Evolutionary conservation across 2,329 filamentous ascomycete genomes (phyloP), one percentile per base, ranked within the genome.

Genomic region (Trichocomaceae sp.): DNA sequence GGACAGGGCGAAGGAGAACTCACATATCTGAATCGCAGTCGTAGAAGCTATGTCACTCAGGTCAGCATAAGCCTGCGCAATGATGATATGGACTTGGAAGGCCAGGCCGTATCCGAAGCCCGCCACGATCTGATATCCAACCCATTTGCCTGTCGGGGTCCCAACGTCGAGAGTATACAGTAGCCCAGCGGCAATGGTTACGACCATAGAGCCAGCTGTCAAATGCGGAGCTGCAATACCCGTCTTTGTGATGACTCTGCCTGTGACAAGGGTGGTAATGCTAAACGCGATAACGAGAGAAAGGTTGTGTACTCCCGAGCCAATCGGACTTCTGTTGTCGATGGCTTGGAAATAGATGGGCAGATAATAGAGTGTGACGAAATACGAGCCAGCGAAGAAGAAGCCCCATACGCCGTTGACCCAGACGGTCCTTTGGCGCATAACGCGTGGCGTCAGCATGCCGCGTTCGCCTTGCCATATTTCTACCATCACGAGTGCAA

Each of bases 291-390:
- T n/a, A 10, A 77, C 68, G 19, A 74, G 59, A 15, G 75, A 69
- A 6, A 77, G 60, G 51, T 72, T 76, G 42, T 64, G 62, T 13
- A 77, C 63, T 20, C 75, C 75, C 12, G 66, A 71, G 22, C 57
- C 47, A 19, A 64, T 61, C 1, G 74, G 62, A 15, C 58, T 64
- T 10, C 61, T 63, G 49, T 63, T 62, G 6, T 50, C 20, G 17
- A 55, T 46, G 29, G 17, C 26, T 23, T 55, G 52, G 17, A 55
- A 55, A 35, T 55, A 62, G 46, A 57, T 57, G 2, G 60, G 60
- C 5, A 62, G 46, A 20, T 56, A 66, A 58, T 75, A 69, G 6
- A 69, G 61, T 56, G 67, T 72, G n/a, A 66, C 50, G 33, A 62
- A 68, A 47, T 66, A 62, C 19, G 65, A 59, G 7, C 60, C 67